These are phyloP conservation scores for Solanum chmielewskii DNA, from an alignment of 257 asterid genomes.

Conservation along the genomic window DNA sequence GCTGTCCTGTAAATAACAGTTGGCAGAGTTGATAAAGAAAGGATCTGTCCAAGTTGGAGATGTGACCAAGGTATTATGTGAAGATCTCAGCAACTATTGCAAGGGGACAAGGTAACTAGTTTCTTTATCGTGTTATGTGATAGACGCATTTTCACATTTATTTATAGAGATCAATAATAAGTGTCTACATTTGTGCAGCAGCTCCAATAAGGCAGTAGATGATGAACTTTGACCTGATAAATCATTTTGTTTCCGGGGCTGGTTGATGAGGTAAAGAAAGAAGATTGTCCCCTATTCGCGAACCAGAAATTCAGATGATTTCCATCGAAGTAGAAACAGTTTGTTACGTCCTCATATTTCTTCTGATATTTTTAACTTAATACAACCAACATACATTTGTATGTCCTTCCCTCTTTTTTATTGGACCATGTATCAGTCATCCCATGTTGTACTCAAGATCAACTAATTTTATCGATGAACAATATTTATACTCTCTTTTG, in stretches of 20 bases:
- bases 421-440: neutral
- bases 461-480: neutral
- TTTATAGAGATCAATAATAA: neutral
- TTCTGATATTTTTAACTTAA: neutral
- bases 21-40: constrained; percentile 65
- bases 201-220: neutral
- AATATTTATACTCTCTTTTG: neutral
- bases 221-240: constrained; percentile 29
- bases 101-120: constrained; percentile 38
- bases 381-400: neutral
- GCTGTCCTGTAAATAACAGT: constrained; percentile 25
- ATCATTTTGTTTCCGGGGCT: neutral
- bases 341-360: neutral
- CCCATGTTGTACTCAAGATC: neutral
- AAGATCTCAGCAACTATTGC: constrained; percentile 61
- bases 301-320: neutral
- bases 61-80: constrained; percentile 72
- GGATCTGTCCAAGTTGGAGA: constrained; percentile 62
- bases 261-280: neutral
- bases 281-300: neutral
- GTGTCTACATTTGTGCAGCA: constrained; percentile 10
- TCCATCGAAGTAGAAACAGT: neutral
- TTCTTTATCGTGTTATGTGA: neutral
- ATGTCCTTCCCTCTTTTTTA: neutral
- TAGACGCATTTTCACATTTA: neutral